Conservation (phyloP, 2,329 filamentous ascomycete genomes). For the Ceratocystis eucalypticola region DNA sequence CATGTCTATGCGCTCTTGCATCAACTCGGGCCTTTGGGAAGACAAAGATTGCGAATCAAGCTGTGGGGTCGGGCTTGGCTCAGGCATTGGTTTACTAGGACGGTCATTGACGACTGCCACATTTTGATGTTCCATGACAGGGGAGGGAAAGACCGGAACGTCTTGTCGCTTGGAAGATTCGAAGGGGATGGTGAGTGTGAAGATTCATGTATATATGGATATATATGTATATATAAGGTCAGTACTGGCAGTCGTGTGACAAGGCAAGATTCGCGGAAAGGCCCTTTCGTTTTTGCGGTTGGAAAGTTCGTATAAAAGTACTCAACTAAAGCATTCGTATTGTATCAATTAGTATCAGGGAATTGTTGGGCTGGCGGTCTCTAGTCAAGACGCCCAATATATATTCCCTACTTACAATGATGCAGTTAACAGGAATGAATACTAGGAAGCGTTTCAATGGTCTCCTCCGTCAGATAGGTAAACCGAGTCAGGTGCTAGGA, state of each 20-base stretch:
- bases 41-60: neutral
- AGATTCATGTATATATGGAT: neutral
- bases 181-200: neutral
- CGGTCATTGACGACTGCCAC: neutral
- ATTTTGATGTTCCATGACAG: neutral
- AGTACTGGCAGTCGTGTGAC: too few species aligned
- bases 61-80: neutral
- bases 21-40: neutral
- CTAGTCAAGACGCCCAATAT: too few species aligned
- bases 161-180: neutral
- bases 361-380: too few species aligned
- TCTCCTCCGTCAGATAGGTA: neutral
- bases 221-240: neutral
- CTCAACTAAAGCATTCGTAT: too few species aligned
- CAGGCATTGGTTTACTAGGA: neutral
- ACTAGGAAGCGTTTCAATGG: neutral
- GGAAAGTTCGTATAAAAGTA: neutral
- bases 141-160: neutral
- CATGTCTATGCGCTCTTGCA: constrained; percentile 10
- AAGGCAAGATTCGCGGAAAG: too few species aligned
- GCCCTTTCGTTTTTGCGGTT: neutral
- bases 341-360: too few species aligned
- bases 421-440: neutral
- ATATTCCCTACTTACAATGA: neutral
- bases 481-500: neutral